A percentile compares a stretch with the other conserved stretches of the same genome.
phyloP scores from a whole-genome alignment of 306 rosid genomes.

The Mimosa bimucronata region DNA sequence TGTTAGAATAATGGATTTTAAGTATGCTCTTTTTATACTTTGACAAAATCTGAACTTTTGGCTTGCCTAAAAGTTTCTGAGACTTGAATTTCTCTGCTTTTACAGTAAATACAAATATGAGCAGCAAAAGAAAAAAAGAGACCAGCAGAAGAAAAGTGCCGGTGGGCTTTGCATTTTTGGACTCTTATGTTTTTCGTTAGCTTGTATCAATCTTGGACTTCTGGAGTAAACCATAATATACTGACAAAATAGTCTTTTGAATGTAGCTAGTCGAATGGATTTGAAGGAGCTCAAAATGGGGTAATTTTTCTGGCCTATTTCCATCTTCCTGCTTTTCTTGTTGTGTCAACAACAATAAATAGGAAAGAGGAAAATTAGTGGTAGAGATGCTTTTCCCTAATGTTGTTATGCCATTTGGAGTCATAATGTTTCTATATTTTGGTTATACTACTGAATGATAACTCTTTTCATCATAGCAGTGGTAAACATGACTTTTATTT shows the following conservation, averaged over 20 bases:
- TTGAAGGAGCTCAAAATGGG: slow-evolving; percentile 99
- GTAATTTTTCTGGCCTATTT: slow-evolving; percentile 51
- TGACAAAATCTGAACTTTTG: slow-evolving; percentile 4
- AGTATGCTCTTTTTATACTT: slow-evolving; percentile 45
- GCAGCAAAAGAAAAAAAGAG: slow-evolving; percentile 92
- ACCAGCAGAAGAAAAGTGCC: slow-evolving; percentile 96
- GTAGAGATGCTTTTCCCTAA: slow-evolving; percentile 6
- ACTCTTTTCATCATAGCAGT: slow-evolving; percentile 25
- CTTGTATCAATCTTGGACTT: slow-evolving; percentile 39
- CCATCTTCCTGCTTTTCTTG: neutral
- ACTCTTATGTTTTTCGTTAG: slow-evolving; percentile 41
- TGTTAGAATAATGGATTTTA: slow-evolving; percentile 89
- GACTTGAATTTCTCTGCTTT: slow-evolving; percentile 33
- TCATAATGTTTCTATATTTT: slow-evolving; percentile 5
- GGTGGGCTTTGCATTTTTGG: slow-evolving; percentile 61
- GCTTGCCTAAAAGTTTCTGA: slow-evolving; percentile 10
- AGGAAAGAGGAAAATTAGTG: slow-evolving; percentile 14
- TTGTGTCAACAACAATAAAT: slow-evolving; percentile 17
- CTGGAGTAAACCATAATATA: slow-evolving; percentile 41
- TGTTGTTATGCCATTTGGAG: slow-evolving; percentile 5
- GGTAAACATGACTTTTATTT: slow-evolving; percentile 21
- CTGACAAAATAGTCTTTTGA: slow-evolving; percentile 56
- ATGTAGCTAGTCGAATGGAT: slow-evolving; percentile 95
- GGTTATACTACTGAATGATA: slow-evolving; percentile 24
- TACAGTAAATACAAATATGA: slow-evolving; percentile 94